A percentile compares a stretch with the other conserved stretches of the same genome.
phyloP scores from a whole-genome alignment of 2,329 filamentous ascomycete species.

The Uncinocarpus reesii region DNA sequence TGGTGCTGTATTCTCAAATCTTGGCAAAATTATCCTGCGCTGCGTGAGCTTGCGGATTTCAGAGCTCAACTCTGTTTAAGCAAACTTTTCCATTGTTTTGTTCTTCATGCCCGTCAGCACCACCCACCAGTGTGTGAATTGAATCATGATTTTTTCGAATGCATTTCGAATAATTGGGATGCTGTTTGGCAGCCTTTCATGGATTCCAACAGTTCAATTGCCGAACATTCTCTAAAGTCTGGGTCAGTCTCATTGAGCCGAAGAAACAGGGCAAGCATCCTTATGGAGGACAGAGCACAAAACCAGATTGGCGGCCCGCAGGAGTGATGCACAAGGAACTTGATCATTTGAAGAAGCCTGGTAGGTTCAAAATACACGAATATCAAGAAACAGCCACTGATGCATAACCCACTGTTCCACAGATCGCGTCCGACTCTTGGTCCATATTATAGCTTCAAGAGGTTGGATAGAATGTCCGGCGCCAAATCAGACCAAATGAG shows the following conservation, averaged over 20 bases:
- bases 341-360: slow-evolving; percentile 39
- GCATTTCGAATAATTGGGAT: too few species aligned
- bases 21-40: background rate
- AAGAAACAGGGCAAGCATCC: slow-evolving; percentile 40
- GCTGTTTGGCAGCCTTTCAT: slow-evolving; percentile 34
- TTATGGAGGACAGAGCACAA: slow-evolving; percentile 42
- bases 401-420: background rate
- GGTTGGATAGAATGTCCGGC: slow-evolving; percentile 28
- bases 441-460: slow-evolving; percentile 35
- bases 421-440: slow-evolving; percentile 32
- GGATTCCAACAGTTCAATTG: slow-evolving; percentile 39
- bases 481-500: slow-evolving; percentile 28
- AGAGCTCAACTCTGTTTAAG: background rate
- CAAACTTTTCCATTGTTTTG: background rate
- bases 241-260: slow-evolving; percentile 39
- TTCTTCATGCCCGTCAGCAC: background rate
- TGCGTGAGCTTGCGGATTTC: background rate
- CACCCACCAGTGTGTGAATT: slow-evolving; percentile 27
- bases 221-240: slow-evolving; percentile 37
- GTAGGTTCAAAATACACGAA: slow-evolving; percentile 26
- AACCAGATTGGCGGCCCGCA: slow-evolving; percentile 36
- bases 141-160: slow-evolving; percentile 26
- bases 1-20: background rate
- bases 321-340: slow-evolving; percentile 40
- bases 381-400: background rate